Base-by-base conservation (phyloP, 2,329 filamentous ascomycete genomes). In the Trichoderma simmonsii region DNA sequence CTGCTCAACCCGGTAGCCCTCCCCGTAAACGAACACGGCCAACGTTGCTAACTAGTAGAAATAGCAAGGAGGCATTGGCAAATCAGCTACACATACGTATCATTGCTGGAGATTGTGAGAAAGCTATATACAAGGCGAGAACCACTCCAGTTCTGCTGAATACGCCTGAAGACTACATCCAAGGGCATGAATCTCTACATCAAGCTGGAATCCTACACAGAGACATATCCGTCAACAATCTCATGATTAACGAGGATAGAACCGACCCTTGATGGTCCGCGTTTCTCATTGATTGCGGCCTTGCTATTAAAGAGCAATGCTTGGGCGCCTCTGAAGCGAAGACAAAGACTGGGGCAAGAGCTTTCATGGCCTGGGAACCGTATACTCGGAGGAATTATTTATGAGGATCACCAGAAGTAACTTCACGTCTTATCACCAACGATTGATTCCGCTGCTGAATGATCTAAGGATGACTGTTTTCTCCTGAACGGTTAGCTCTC, bases 311-410 rank as follows among this genome's bases (percentile, higher is more conserved):
- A 51, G 36, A 51, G 39, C 1, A 26, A 26, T 1, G 39, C 8
- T 21, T 11, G 2, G 15, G 15, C 2, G 24, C 36, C 6, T 65
- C 39, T 18, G 26, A 39, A 30, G 62, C 26, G 11, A 64, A 64
- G 26, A 9, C 32, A 30, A 64, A 51, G 61, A 64, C n/a, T 28
- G 24, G 36, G 1, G 51, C 24, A 15, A 6, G 78, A 74, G 82
- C 80, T 1, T 86, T 85, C 70, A 86, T 86, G 80, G 83, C 82
- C 6, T 59, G 9, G 56, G 24, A 56, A 21, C 4, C 4, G 8
- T n/a, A 48, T 3, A 3, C 8, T 48, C 8, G n/a, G 21, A 56
- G 21, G 21, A 12, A 7, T 24, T 18, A 6, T 9, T 56, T 6
- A 15, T 28, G 3, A 28, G 6, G 24, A 28, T 14, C 3, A 1